Percentiles rank a stretch among this genome's conserved stretches.
phyloP scores from a whole-genome alignment of 1,139 yeast species.

The Yamadazyma triangularis region DNA sequence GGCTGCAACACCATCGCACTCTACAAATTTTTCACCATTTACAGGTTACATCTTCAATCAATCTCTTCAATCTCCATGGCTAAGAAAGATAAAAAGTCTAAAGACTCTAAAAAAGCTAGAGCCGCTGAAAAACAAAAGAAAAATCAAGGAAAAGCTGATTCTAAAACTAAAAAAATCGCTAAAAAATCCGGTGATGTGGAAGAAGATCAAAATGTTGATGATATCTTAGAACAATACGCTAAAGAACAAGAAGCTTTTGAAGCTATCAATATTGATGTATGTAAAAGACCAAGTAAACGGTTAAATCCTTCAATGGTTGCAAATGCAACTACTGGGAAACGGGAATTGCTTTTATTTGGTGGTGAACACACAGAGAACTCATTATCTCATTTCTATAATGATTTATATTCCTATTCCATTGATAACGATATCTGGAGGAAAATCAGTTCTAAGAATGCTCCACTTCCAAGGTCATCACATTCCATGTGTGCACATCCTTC shows the following conservation, averaged over 20 bases:
- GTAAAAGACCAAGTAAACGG: slow-evolving; percentile 60
- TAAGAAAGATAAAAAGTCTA: slow-evolving; percentile 78
- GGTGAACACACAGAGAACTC: slow-evolving; percentile 69
- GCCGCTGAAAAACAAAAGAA: slow-evolving; percentile 82
- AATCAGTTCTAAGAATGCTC: slow-evolving; percentile 77
- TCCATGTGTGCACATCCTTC: slow-evolving; percentile 93
- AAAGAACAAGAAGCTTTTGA: slow-evolving; percentile 75
- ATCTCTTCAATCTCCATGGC: no score
- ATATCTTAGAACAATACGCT: slow-evolving; percentile 72
- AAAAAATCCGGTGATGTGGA: slow-evolving; percentile 75
- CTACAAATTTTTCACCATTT: no score
- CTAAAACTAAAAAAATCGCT: slow-evolving; percentile 68
- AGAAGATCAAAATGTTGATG: slow-evolving; percentile 86
- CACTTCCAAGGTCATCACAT: slow-evolving; percentile 91
- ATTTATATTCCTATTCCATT: slow-evolving; percentile 65
- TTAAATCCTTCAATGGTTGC: slow-evolving; percentile 73
- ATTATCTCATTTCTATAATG: slow-evolving; percentile 74
- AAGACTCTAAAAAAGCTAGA: slow-evolving; percentile 89
- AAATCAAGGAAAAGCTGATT: slow-evolving; percentile 66
- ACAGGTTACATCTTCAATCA: no score
- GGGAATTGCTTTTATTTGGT: slow-evolving; percentile 81
- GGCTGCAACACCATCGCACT: no score
- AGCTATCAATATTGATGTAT: slow-evolving; percentile 58
- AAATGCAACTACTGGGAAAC: slow-evolving; percentile 69
- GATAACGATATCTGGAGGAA: slow-evolving; percentile 83